phyloP scores from a whole-genome alignment of 1,284 basidiomycete species.

The Heimioporus punctisporus region DNA sequence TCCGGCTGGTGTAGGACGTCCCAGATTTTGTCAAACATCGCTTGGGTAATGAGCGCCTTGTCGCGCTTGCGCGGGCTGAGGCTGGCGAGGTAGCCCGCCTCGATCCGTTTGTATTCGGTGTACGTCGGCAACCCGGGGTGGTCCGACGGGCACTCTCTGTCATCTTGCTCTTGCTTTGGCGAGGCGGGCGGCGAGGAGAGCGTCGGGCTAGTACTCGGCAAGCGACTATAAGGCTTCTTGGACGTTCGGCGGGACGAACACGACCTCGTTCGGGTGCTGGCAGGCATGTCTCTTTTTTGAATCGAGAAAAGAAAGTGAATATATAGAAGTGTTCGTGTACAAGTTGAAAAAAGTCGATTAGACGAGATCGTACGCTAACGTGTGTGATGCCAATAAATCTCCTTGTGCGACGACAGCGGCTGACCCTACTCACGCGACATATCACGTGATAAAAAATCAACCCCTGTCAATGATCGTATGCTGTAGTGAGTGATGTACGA shows the following conservation, averaged over 20 bases:
- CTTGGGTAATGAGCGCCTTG: slow-evolving; percentile 72
- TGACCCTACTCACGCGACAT: slow-evolving; percentile 23
- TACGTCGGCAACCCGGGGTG: slow-evolving; percentile 57
- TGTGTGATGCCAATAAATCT: neutral
- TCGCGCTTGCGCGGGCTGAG: slow-evolving; percentile 59
- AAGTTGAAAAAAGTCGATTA: slow-evolving; percentile 15
- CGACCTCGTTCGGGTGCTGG: slow-evolving; percentile 8
- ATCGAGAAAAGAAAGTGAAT: slow-evolving; percentile 13
- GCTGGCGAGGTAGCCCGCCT: slow-evolving; percentile 54
- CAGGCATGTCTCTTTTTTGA: slow-evolving; percentile 21
- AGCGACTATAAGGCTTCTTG: slow-evolving; percentile 12
- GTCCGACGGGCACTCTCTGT: slow-evolving; percentile 22
- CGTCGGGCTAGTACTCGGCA: slow-evolving; percentile 12
- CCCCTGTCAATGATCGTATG: slow-evolving; percentile 4
- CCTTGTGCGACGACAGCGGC: slow-evolving; percentile 17
- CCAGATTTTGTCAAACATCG: slow-evolving; percentile 70
- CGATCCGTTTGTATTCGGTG: slow-evolving; percentile 55
- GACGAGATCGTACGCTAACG: slow-evolving; percentile 11
- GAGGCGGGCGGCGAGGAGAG: slow-evolving; percentile 1
- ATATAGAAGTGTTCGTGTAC: slow-evolving; percentile 32
- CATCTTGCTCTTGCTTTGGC: neutral
- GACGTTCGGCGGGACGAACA: slow-evolving; percentile 28
- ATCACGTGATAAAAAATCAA: slow-evolving; percentile 36
- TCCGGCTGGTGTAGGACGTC: slow-evolving; percentile 56
- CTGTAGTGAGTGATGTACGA: neutral